These are phyloP conservation scores for Mycena alexandri DNA, from an alignment of 768 basidiomycete species.

Conservation along the genomic window DNA sequence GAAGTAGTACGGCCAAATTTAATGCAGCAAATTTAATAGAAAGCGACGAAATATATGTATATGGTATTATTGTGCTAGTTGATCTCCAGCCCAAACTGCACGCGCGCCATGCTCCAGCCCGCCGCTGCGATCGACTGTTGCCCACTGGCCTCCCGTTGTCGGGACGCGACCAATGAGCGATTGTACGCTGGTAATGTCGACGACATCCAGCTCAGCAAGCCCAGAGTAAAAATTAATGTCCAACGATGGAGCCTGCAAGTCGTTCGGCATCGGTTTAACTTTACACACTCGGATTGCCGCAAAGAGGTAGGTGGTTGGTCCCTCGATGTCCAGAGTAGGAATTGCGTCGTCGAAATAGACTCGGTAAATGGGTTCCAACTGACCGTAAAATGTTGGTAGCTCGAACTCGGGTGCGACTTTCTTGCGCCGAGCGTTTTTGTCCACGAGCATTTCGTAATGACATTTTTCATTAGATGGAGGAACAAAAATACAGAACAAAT, in stretches of 20 bases:
- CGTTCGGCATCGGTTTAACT: slow-evolving; percentile 20
- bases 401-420: too few species aligned
- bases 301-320: slow-evolving; percentile 39
- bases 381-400: too few species aligned
- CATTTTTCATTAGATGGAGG: too few species aligned
- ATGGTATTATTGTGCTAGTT: background rate
- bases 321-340: too few species aligned
- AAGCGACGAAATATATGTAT: background rate
- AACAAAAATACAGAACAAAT: too few species aligned
- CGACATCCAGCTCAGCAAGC: slow-evolving; percentile 31
- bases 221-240: slow-evolving; percentile 40
- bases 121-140: slow-evolving; percentile 43
- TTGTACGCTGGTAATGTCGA: slow-evolving; percentile 43
- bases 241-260: slow-evolving; percentile 18
- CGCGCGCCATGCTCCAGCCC: slow-evolving; percentile 32
- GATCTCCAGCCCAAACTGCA: slow-evolving; percentile 22
- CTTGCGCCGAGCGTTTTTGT: too few species aligned
- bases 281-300: slow-evolving; percentile 42
- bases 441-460: too few species aligned
- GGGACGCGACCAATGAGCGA: slow-evolving; percentile 40
- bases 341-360: too few species aligned
- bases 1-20: too few species aligned
- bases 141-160: slow-evolving; percentile 32
- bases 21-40: background rate
- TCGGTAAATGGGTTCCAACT: too few species aligned